Conservation (phyloP, 1,284 basidiomycete genomes). For the Sanghuangporus baumii region DNA sequence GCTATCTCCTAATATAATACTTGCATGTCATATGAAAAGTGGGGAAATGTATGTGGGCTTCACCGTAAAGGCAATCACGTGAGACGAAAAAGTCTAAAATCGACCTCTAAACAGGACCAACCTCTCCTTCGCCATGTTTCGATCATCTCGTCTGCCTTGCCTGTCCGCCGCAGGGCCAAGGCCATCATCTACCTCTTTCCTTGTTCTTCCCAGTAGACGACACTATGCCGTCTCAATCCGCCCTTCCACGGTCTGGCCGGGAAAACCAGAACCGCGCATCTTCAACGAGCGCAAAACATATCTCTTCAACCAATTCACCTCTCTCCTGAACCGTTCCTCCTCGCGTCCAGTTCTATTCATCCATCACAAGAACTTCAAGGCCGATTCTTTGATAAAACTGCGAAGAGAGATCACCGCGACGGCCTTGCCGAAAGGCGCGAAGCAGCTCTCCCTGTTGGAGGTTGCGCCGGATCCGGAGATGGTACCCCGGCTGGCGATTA, state of each 20-base stretch:
- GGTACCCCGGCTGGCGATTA: conserved; percentile 43
- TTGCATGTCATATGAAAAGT: too few relatives aligned
- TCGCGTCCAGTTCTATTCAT: conserved; percentile 59
- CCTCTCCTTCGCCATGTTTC: conserved; percentile 1
- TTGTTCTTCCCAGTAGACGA: conserved; percentile 4
- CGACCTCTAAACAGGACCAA: not conserved
- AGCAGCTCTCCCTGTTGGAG: conserved; percentile 25
- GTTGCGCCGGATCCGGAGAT: conserved; percentile 34
- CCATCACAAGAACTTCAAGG: conserved; percentile 63
- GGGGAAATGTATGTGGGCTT: not conserved
- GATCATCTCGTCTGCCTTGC: not conserved
- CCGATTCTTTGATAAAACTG: conserved; percentile 55
- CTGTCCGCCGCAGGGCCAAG: not conserved
- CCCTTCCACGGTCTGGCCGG: conserved; percentile 43
- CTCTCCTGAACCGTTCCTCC: conserved; percentile 43
- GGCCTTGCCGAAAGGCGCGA: conserved; percentile 35
- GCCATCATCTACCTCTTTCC: not conserved
- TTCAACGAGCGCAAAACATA: conserved; percentile 70
- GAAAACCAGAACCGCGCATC: conserved; percentile 47
- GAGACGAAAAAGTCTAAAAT: not conserved
- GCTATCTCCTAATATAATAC: too few relatives aligned
- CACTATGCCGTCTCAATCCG: conserved; percentile 51
- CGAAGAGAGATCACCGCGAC: conserved; percentile 58
- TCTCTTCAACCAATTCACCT: conserved; percentile 70
- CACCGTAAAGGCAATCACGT: not conserved